Conservation (phyloP, 2,329 filamentous ascomycete species). For the Colletotrichum filicis region DNA sequence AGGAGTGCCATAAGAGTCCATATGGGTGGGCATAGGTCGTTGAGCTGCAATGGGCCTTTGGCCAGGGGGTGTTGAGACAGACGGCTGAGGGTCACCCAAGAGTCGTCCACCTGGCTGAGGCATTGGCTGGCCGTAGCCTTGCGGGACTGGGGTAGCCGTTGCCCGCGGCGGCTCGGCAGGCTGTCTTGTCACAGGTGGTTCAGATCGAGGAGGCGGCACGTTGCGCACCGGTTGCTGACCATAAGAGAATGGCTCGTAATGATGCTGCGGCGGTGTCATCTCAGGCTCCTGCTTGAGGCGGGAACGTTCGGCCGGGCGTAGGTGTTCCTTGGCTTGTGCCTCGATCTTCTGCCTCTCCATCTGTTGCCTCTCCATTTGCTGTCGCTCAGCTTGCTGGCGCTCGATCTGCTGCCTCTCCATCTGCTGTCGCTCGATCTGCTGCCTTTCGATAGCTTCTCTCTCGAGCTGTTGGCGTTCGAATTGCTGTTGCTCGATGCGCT, state of each 20-base stretch:
- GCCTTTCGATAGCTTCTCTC: conserved; percentile 18
- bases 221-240: conserved; percentile 50
- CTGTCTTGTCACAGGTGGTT: conserved; percentile 52
- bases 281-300: conserved; percentile 63
- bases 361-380: conserved; percentile 34
- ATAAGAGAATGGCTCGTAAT: conserved; percentile 57
- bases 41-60: conserved; percentile 33
- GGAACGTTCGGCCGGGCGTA: conserved; percentile 39
- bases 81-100: conserved; percentile 50
- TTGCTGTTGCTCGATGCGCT: conserved; percentile 11
- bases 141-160: conserved; percentile 45
- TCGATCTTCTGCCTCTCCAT: conserved; percentile 46
- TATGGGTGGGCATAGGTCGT: conserved; percentile 45
- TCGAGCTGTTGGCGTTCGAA: conserved; percentile 15
- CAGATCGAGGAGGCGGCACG: conserved; percentile 49
- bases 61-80: conserved; percentile 43
- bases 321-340: conserved; percentile 44
- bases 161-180: conserved; percentile 55
- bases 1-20: conserved; percentile 46
- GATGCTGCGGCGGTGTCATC: conserved; percentile 48
- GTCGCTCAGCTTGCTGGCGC: conserved; percentile 38
- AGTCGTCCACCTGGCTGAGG: conserved; percentile 54
- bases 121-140: conserved; percentile 50
- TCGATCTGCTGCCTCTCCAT: conserved; percentile 38
- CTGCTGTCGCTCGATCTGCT: conserved; percentile 34